Percentiles rank a stretch among this genome's conserved stretches.
These are phyloP conservation scores for Gelatoporia subvermispora DNA, from an alignment of 768 basidiomycete genomes.

Conservation along the genomic window DNA sequence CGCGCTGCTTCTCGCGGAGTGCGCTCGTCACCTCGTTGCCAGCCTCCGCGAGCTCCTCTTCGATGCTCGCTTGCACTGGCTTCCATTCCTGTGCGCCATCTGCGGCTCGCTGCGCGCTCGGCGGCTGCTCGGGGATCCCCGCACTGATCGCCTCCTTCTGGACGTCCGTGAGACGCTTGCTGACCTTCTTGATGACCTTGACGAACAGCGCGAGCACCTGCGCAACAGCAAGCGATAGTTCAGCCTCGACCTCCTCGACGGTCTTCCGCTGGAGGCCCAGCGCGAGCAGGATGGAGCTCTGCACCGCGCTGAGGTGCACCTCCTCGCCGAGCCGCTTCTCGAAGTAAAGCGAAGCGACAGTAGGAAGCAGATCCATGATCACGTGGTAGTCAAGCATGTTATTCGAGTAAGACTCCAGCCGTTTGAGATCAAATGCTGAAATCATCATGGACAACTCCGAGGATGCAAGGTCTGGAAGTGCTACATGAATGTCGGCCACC, in stretches of 20 bases:
- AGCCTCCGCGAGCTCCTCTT: conserved; percentile 46
- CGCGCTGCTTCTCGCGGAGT: conserved; percentile 69
- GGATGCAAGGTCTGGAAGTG: conserved; percentile 39
- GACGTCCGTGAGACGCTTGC: conserved; percentile 67
- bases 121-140: conserved; percentile 45
- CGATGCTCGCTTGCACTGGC: conserved; percentile 25
- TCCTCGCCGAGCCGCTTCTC: conserved; percentile 63
- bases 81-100: conserved; percentile 13
- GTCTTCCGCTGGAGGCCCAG: conserved; percentile 86
- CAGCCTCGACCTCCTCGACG: conserved; percentile 85
- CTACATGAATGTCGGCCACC: conserved; percentile 25
- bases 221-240: conserved; percentile 79
- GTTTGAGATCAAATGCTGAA: conserved; percentile 93
- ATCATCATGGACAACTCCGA: conserved; percentile 59
- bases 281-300: conserved; percentile 86
- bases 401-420: conserved; percentile 92
- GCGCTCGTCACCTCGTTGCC: conserved; percentile 57
- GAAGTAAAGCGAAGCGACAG: conserved; percentile 79
- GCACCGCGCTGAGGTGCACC: conserved; percentile 75
- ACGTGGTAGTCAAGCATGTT: conserved; percentile 97
- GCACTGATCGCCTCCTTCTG: conserved; percentile 74
- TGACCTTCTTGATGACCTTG: conserved; percentile 84
- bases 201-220: conserved; percentile 89
- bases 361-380: conserved; percentile 86
- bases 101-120: conserved; percentile 19